These are phyloP conservation scores for Persicaria maculosa DNA, from an alignment of 148 eudicot genomes.

Conservation along the genomic window DNA sequence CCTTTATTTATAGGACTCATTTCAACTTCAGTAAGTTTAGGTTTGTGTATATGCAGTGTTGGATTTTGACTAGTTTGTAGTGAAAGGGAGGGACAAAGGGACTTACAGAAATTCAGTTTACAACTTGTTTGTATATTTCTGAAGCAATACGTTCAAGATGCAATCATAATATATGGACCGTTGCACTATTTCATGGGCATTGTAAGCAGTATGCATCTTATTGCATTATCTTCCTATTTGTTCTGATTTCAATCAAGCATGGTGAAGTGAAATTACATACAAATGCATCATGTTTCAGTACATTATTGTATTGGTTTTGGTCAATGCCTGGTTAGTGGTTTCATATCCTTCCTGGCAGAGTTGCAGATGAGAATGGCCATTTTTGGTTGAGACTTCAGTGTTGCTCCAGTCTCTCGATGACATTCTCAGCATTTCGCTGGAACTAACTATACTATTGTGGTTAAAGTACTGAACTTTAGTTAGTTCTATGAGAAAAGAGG, in stretches of 20 bases:
- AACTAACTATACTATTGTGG: constrained; percentile 50
- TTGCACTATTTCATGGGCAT: constrained; percentile 64
- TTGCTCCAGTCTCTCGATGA: constrained; percentile 72
- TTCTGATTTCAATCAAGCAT: neutral
- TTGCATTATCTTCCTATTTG: neutral
- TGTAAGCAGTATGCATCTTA: constrained; percentile 61
- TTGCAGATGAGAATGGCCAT: constrained; percentile 66
- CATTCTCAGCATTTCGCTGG: constrained; percentile 94
- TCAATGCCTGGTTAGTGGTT: neutral
- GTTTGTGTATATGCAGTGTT: neutral
- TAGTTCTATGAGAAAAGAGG: neutral
- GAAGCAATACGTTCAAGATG: constrained; percentile 51
- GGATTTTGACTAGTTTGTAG: neutral
- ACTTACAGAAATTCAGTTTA: constrained; percentile 4
- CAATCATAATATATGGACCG: constrained; percentile 58
- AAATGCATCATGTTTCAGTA: neutral
- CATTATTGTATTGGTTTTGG: neutral
- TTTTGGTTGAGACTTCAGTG: constrained; percentile 90
- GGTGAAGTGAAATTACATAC: neutral
- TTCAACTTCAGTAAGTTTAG: too few relatives aligned
- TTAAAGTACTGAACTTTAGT: neutral
- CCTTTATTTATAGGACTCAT: too few relatives aligned
- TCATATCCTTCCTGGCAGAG: constrained; percentile 27
- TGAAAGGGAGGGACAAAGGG: neutral
- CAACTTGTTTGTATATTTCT: constrained; percentile 72